A percentile compares a stretch with the other conserved stretches of the same genome.
These are phyloP conservation scores for Candida wancherniae DNA, from an alignment of 805 yeast species.

Conservation along the genomic window DNA sequence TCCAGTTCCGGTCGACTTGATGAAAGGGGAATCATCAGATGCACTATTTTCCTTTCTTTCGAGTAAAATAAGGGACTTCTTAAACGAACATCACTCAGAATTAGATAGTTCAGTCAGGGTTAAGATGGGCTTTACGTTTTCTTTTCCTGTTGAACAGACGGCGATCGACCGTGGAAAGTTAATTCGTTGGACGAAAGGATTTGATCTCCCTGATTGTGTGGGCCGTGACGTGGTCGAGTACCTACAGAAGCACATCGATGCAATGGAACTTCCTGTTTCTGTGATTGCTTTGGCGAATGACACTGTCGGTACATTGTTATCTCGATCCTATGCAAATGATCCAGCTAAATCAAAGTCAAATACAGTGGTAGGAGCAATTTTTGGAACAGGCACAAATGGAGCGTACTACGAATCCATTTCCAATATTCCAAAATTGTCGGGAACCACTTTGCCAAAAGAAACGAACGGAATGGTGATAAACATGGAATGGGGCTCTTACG, in stretches of 20 bases:
- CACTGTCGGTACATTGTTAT: constrained; percentile 89
- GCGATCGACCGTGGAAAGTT: constrained; percentile 74
- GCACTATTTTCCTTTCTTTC: constrained; percentile 77
- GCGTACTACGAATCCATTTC: constrained; percentile 80
- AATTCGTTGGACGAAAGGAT: constrained; percentile 96
- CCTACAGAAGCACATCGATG: constrained; percentile 66
- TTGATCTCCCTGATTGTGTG: constrained; percentile 77
- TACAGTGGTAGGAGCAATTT: constrained; percentile 83
- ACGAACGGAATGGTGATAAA: constrained; percentile 71
- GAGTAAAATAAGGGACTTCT: constrained; percentile 57
- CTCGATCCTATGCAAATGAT: constrained; percentile 76
- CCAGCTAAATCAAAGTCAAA: constrained; percentile 60
- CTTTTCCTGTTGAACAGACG: constrained; percentile 88
- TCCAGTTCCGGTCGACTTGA: constrained; percentile 72
- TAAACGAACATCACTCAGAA: constrained; percentile 61
- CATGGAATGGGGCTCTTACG: constrained; percentile 98
- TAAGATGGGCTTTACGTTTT: constrained; percentile 88
- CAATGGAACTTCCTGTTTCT: constrained; percentile 53
- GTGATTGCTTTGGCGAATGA: constrained; percentile 93
- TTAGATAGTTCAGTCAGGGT: constrained; percentile 30
- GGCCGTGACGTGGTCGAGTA: constrained; percentile 75
- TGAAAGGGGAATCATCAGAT: constrained; percentile 58
- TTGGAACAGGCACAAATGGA: constrained; percentile 98
- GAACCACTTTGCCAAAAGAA: constrained; percentile 26
- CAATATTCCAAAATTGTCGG: constrained; percentile 68